Evolutionary conservation across 2,329 filamentous ascomycete genomes (phyloP).

Genomic region (Trichoderma polysporum): DNA sequence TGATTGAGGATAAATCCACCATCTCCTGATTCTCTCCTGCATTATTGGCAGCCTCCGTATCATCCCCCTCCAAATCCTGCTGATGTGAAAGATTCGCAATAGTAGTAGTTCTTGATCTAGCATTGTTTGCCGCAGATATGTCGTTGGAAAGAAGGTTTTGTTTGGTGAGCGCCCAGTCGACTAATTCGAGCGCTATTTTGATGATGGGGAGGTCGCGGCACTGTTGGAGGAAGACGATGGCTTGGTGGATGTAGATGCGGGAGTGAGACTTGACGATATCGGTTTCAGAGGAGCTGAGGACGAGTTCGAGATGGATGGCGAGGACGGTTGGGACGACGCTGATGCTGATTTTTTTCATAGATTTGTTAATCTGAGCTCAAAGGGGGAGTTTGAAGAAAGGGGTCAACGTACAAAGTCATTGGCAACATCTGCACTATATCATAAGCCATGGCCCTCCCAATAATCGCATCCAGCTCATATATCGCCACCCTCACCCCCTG

Average conservation of each 20-base stretch:
- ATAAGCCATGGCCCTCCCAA: neutral
- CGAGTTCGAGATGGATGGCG: neutral
- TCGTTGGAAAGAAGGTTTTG: neutral
- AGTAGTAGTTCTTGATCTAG: no score
- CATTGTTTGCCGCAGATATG: no score
- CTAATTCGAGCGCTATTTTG: neutral
- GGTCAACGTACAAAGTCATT: neutral
- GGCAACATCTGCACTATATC: neutral
- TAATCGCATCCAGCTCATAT: neutral
- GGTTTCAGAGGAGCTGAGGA: neutral
- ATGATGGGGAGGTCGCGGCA: neutral
- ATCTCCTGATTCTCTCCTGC: neutral
- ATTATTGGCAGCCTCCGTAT: neutral
- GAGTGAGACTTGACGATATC: neutral
- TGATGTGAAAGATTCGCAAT: neutral
- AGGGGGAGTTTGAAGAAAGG: neutral
- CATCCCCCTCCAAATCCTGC: neutral
- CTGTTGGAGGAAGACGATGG: slow-evolving; percentile 1
- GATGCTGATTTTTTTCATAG: neutral
- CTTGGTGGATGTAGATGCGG: slow-evolving; percentile 3
- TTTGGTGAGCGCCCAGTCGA: slow-evolving; percentile 1
- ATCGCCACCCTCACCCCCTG: neutral
- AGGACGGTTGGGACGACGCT: neutral
- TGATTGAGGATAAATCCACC: neutral
- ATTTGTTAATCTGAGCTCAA: neutral